A percentile compares a stretch with the other conserved stretches of the same genome.
phyloP scores from a whole-genome alignment of 1,284 basidiomycete genomes.

The Tetrapyrgos nigripes region DNA sequence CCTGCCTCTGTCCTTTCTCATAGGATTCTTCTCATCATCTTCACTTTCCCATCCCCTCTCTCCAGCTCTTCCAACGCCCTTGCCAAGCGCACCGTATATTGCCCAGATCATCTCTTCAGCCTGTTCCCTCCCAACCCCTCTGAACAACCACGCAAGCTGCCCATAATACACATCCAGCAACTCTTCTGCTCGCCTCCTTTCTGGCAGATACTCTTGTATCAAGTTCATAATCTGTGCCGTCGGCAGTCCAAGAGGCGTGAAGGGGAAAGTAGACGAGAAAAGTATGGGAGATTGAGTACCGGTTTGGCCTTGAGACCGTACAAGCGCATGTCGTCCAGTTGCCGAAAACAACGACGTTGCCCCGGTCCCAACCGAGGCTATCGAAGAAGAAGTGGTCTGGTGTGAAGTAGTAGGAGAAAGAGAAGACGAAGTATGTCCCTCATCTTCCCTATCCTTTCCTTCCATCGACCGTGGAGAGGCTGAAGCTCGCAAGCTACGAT shows the following conservation, averaged over 20 bases:
- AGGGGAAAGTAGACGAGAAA: conserved; percentile 69
- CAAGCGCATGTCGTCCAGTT: background rate
- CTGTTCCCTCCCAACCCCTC: conserved; percentile 54
- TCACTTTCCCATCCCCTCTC: conserved; percentile 5
- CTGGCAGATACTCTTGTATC: conserved; percentile 59
- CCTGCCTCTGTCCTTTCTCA: background rate
- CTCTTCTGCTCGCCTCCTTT: conserved; percentile 49
- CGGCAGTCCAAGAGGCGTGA: conserved; percentile 60
- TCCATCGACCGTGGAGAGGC: background rate
- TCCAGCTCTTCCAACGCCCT: background rate
- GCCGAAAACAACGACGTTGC: conserved; percentile 11
- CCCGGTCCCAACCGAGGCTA: background rate
- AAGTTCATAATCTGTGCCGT: conserved; percentile 51
- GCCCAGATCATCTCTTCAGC: conserved; percentile 60
- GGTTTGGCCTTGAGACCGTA: conserved; percentile 16
- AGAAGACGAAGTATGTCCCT: conserved; percentile 3
- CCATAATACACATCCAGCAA: conserved; percentile 59
- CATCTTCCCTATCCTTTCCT: background rate
- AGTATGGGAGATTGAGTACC: conserved; percentile 41
- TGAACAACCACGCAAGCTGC: conserved; percentile 67
- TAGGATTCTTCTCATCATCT: background rate
- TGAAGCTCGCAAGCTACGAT: background rate
- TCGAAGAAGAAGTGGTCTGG: background rate
- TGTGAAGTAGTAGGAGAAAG: conserved; percentile 11
- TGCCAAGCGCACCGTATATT: conserved; percentile 37